These are phyloP conservation scores for Diddensiella transvaalensis DNA, from an alignment of 805 yeast genomes.

Conservation along the genomic window DNA sequence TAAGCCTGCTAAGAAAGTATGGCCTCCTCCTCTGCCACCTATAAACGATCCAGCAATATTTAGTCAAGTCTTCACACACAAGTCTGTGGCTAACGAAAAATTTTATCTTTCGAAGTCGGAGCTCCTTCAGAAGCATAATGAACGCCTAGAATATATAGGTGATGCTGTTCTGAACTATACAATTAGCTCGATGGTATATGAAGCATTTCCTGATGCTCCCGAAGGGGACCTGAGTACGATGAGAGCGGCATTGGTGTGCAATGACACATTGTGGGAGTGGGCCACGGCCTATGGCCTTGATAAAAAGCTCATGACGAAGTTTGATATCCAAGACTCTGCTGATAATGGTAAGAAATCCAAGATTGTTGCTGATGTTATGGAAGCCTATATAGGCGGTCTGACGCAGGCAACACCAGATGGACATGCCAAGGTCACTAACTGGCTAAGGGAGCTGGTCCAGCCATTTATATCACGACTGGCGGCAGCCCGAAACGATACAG, in stretches of 20 bases:
- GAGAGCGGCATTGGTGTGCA: constrained; percentile 69
- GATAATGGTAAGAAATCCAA: constrained; percentile 42
- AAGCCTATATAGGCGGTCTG: constrained; percentile 89
- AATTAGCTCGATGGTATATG: constrained; percentile 65
- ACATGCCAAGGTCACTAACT: constrained; percentile 26
- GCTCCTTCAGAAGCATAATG: constrained; percentile 65
- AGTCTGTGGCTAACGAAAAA: constrained; percentile 62
- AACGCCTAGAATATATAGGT: constrained; percentile 85
- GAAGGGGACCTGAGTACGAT: constrained; percentile 80
- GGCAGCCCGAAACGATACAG: constrained; percentile 29
- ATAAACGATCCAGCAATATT: constrained; percentile 57
- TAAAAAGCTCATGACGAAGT: constrained; percentile 13
- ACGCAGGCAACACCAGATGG: constrained; percentile 50
- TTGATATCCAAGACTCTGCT: constrained; percentile 15
- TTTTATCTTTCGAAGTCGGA: constrained; percentile 55
- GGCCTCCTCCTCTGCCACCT: constrained; percentile 69
- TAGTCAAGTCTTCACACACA: constrained; percentile 76
- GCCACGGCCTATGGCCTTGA: constrained; percentile 51
- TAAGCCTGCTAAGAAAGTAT: too few species aligned
- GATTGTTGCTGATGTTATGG: constrained; percentile 83
- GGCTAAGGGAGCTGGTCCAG: constrained; percentile 33
- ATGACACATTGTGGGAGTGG: constrained; percentile 67
- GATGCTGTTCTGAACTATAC: constrained; percentile 76
- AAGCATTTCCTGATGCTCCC: constrained; percentile 60
- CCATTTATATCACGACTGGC: constrained; percentile 36